Conservation (phyloP, 441 rosid genomes). For the Arabidopsis hybrid region DNA sequence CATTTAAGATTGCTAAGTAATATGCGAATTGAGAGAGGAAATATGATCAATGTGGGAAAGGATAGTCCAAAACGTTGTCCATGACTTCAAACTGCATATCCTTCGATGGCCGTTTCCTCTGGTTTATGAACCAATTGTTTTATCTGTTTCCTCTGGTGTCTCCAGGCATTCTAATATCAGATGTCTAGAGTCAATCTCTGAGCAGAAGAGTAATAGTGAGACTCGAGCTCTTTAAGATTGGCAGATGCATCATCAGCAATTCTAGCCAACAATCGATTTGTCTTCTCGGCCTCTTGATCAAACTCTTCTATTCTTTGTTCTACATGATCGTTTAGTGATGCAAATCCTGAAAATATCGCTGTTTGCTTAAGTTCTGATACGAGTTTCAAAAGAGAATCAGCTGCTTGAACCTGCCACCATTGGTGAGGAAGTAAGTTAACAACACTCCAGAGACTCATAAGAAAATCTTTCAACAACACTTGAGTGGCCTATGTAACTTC, state of each 20-base stretch:
- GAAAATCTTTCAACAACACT: no score
- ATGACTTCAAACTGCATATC: background rate
- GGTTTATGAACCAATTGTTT: background rate
- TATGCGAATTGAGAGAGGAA: background rate
- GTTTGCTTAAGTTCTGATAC: slow-evolving; percentile 93
- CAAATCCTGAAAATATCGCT: slow-evolving; percentile 90
- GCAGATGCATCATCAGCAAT: slow-evolving; percentile 86
- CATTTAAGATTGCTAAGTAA: background rate
- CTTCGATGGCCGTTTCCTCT: background rate
- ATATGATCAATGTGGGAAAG: background rate
- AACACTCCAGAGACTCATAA: no score
- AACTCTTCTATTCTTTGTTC: slow-evolving; percentile 80
- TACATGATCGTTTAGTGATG: slow-evolving; percentile 87
- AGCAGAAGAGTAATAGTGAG: slow-evolving; percentile 78
- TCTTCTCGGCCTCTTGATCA: slow-evolving; percentile 66
- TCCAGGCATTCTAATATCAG: background rate
- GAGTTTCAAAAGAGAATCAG: slow-evolving; percentile 84
- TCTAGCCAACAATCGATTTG: slow-evolving; percentile 69
- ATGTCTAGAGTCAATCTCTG: slow-evolving; percentile 50
- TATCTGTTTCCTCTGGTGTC: background rate
- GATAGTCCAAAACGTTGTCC: background rate
- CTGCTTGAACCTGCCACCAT: slow-evolving; percentile 52
- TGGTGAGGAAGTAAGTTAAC: background rate
- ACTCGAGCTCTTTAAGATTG: slow-evolving; percentile 85
- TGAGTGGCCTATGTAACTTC: background rate